phyloP scores from a whole-genome alignment of 495 filamentous ascomycete genomes.

The Penicillium arizonense region DNA sequence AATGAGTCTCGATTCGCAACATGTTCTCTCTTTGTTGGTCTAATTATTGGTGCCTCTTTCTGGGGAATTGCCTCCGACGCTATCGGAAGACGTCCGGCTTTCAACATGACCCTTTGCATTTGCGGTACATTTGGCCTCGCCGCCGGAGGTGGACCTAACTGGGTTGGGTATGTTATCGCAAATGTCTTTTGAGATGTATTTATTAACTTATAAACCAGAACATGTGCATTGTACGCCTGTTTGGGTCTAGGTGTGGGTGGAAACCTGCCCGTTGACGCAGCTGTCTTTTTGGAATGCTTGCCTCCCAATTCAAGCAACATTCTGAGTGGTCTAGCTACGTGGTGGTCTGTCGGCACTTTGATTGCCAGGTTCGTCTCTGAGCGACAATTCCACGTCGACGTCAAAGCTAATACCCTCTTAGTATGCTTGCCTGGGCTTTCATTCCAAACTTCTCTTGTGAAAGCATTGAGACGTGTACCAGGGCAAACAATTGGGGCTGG shows the following conservation, averaged over 20 bases:
- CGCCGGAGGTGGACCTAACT: constrained; percentile 41
- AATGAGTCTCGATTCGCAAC: constrained; percentile 49
- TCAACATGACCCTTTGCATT: constrained; percentile 50
- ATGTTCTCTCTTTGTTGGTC: constrained; percentile 41
- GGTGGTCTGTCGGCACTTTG: constrained; percentile 54
- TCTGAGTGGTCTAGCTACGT: constrained; percentile 48
- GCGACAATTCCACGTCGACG: background rate
- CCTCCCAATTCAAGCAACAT: constrained; percentile 45
- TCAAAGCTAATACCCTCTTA: constrained; percentile 27
- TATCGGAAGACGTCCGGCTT: constrained; percentile 50
- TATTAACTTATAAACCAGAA: constrained; percentile 7
- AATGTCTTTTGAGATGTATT: background rate
- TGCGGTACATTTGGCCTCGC: constrained; percentile 47
- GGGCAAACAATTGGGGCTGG: constrained; percentile 68
- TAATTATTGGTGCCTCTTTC: constrained; percentile 48
- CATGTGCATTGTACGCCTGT: constrained; percentile 39
- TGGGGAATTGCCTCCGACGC: constrained; percentile 51
- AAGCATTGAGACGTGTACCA: constrained; percentile 45
- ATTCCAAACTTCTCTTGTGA: constrained; percentile 41
- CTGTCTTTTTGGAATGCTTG: constrained; percentile 54
- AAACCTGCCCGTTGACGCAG: constrained; percentile 47
- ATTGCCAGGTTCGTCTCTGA: constrained; percentile 30
- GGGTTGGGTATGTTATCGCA: constrained; percentile 31
- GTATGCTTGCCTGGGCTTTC: constrained; percentile 51
- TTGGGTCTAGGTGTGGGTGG: constrained; percentile 51